Percentiles rank a stretch among this genome's conserved stretches.
Conservation (phyloP, 805 yeast species). For the Brettanomyces anomalus region DNA sequence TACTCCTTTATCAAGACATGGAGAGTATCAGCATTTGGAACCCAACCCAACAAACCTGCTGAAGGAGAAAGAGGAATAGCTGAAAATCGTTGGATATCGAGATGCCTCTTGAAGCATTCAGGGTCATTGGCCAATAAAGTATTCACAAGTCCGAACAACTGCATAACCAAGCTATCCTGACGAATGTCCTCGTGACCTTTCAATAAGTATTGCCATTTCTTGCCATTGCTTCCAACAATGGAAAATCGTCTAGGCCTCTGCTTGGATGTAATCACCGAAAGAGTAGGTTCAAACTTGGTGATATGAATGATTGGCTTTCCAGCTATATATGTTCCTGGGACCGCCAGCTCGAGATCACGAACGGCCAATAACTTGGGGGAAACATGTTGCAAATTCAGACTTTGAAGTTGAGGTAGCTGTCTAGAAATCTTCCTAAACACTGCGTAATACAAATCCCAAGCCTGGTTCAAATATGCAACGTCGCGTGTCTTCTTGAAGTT, state of each 20-base stretch:
- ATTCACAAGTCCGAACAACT: conserved; percentile 89
- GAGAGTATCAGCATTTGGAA: conserved; percentile 93
- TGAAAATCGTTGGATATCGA: conserved; percentile 84
- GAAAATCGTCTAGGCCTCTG: conserved; percentile 88
- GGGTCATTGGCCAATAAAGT: conserved; percentile 83
- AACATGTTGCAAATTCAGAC: conserved; percentile 84
- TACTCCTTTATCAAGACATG: conserved; percentile 88
- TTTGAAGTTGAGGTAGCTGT: conserved; percentile 79
- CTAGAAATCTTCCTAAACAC: conserved; percentile 88
- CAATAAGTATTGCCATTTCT: conserved; percentile 68
- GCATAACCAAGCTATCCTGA: conserved; percentile 97
- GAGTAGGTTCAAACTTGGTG: conserved; percentile 66
- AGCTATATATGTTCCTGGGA: conserved; percentile 88
- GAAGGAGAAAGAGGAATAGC: conserved; percentile 96
- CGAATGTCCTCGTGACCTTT: conserved; percentile 98
- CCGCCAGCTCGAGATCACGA: conserved; percentile 73
- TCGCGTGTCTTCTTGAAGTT: conserved; percentile 82
- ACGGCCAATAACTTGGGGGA: conserved; percentile 84
- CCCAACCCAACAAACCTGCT: conserved; percentile 97
- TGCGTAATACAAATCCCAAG: conserved; percentile 94
- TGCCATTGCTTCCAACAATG: conserved; percentile 85
- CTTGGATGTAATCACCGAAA: conserved; percentile 85
- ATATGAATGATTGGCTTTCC: conserved; percentile 74
- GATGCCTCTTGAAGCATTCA: conserved; percentile 91
- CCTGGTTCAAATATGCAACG: conserved; percentile 83